phyloP scores from a whole-genome alignment of 2,329 filamentous ascomycete species.

The Xylaria sp. region DNA sequence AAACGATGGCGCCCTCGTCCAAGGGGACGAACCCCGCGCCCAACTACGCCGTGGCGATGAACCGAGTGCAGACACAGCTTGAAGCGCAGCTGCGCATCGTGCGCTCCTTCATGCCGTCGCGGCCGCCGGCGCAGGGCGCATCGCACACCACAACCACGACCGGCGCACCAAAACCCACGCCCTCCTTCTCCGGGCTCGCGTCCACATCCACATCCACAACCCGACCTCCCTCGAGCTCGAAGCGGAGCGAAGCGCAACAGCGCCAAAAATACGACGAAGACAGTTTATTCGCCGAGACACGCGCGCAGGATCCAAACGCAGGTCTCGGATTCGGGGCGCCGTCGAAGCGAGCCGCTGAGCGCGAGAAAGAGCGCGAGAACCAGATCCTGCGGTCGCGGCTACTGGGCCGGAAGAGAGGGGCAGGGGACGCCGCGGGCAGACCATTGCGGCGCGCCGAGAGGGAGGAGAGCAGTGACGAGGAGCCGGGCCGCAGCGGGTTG shows the following conservation, averaged over 20 bases:
- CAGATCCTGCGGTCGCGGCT: conserved; percentile 34
- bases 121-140: background rate
- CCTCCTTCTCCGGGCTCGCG: conserved; percentile 30
- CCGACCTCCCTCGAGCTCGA: background rate
- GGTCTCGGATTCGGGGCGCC: conserved; percentile 30
- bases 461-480: conserved; percentile 39
- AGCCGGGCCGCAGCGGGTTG: conserved; percentile 40
- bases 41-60: conserved; percentile 39
- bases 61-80: conserved; percentile 38
- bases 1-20: conserved; percentile 35
- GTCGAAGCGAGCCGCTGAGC: conserved; percentile 5
- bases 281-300: conserved; percentile 31
- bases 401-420: conserved; percentile 31
- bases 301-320: conserved; percentile 36
- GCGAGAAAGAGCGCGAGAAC: conserved; percentile 18
- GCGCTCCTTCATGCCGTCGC: conserved; percentile 24
- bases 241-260: background rate
- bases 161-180: conserved; percentile 7
- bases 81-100: conserved; percentile 31
- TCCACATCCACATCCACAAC: conserved; percentile 4
- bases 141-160: background rate
- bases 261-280: conserved; percentile 10
- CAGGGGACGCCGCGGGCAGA: conserved; percentile 14
- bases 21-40: conserved; percentile 41
- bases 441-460: conserved; percentile 14